These are phyloP conservation scores for Colletotrichum spaethianum DNA, from an alignment of 2,329 filamentous ascomycete species.

Conservation along the genomic window DNA sequence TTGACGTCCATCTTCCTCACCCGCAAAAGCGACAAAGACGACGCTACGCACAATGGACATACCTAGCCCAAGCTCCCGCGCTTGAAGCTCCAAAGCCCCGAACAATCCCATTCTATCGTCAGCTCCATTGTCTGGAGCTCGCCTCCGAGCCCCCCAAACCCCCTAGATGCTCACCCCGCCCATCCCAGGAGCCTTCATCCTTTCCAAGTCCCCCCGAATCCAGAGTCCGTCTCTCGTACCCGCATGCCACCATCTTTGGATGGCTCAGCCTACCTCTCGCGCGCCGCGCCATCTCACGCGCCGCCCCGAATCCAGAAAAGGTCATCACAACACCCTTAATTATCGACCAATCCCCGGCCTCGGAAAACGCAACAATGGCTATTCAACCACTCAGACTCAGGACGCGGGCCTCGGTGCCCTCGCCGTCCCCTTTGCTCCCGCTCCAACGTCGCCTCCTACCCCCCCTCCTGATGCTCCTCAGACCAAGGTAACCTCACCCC, in stretches of 20 bases:
- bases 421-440: background rate
- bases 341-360: constrained; percentile 6
- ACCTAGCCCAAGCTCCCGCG: background rate
- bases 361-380: background rate
- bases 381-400: background rate
- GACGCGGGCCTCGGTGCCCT: background rate
- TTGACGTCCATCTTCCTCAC: background rate
- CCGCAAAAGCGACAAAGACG: constrained; percentile 8
- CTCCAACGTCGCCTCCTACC: background rate
- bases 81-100: background rate
- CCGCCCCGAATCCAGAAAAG: background rate
- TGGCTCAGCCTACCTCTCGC: background rate
- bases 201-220: background rate
- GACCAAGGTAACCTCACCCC: background rate
- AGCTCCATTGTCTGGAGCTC: background rate
- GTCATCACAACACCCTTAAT: background rate
- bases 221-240: constrained; percentile 4
- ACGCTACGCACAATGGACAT: background rate
- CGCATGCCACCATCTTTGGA: background rate
- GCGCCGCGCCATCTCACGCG: constrained; percentile 7
- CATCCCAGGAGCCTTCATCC: background rate
- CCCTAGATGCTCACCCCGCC: background rate
- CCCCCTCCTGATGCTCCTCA: background rate
- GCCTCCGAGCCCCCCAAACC: background rate
- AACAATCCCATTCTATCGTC: constrained; percentile 5